phyloP scores from a whole-genome alignment of 495 filamentous ascomycete genomes.

The Emericellopsis terricola region DNA sequence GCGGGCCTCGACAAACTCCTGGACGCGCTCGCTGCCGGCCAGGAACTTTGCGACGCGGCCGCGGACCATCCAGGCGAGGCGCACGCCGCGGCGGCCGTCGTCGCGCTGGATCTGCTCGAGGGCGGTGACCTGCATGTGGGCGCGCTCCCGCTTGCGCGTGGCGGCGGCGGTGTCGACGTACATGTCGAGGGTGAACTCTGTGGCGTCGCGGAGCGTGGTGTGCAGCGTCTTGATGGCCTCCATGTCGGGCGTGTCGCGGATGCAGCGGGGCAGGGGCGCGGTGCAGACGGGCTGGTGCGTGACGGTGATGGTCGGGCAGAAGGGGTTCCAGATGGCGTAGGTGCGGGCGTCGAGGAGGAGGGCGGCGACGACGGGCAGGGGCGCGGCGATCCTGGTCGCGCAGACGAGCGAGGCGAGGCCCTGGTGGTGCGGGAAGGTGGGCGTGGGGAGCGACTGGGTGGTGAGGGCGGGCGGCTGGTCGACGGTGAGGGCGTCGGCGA shows the following conservation, averaged over 20 bases:
- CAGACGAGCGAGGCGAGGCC: slow-evolving; percentile 13
- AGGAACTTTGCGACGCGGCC: slow-evolving; percentile 6
- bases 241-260: not conserved
- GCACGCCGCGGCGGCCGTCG: slow-evolving; percentile 2
- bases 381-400: slow-evolving; percentile 12
- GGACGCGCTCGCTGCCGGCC: slow-evolving; percentile 17
- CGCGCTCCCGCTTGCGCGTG: slow-evolving; percentile 2
- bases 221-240: not conserved
- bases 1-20: slow-evolving; percentile 14
- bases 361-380: slow-evolving; percentile 10
- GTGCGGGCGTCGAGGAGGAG: slow-evolving; percentile 8
- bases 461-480: not conserved
- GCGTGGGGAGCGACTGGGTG: slow-evolving; percentile 8
- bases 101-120: slow-evolving; percentile 11
- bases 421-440: slow-evolving; percentile 12
- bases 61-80: slow-evolving; percentile 14
- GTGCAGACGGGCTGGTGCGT: slow-evolving; percentile 1
- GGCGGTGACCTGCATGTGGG: slow-evolving; percentile 10
- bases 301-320: slow-evolving; percentile 11
- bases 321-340: slow-evolving; percentile 20
- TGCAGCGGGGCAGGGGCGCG: not conserved
- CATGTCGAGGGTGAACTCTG: slow-evolving; percentile 14
- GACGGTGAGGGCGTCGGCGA: not conserved
- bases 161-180: slow-evolving; percentile 8
- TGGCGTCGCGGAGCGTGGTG: slow-evolving; percentile 9